Conservation (phyloP, 1,284 basidiomycete species). For the Singerocomus rubriflavus region DNA sequence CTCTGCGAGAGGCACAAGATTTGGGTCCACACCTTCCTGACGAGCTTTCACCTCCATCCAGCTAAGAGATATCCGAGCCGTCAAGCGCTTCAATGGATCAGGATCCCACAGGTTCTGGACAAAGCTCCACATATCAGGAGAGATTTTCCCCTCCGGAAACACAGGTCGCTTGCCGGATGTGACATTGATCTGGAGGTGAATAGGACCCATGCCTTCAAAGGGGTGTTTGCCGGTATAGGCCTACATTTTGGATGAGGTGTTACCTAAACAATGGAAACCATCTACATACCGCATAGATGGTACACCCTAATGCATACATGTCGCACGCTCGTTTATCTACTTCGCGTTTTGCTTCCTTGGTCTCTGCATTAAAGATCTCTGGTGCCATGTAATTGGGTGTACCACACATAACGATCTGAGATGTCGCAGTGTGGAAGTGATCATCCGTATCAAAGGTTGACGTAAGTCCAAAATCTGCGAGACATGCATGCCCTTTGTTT, state of each 20-base stretch:
- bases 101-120: conserved; percentile 24
- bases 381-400: conserved; percentile 26
- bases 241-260: conserved; percentile 4
- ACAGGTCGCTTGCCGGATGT: conserved; percentile 1
- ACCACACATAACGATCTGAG: conserved; percentile 10
- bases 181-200: neutral
- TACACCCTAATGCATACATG: conserved; percentile 32
- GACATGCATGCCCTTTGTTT: conserved; percentile 21
- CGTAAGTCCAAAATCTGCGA: conserved; percentile 29
- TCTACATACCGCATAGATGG: conserved; percentile 25
- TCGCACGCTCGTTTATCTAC: conserved; percentile 29
- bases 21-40: conserved; percentile 8
- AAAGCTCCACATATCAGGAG: conserved; percentile 28
- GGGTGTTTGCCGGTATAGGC: conserved; percentile 18
- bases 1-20: conserved; percentile 10
- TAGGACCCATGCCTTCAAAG: neutral
- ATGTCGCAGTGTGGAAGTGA: conserved; percentile 12
- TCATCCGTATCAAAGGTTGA: conserved; percentile 22
- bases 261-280: neutral
- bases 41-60: conserved; percentile 20
- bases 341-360: conserved; percentile 3
- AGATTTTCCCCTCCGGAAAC: conserved; percentile 15
- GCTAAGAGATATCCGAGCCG: conserved; percentile 17
- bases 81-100: conserved; percentile 17
- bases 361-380: conserved; percentile 15